Base-by-base conservation (phyloP, 768 basidiomycete genomes). In the Boletus sp. region DNA sequence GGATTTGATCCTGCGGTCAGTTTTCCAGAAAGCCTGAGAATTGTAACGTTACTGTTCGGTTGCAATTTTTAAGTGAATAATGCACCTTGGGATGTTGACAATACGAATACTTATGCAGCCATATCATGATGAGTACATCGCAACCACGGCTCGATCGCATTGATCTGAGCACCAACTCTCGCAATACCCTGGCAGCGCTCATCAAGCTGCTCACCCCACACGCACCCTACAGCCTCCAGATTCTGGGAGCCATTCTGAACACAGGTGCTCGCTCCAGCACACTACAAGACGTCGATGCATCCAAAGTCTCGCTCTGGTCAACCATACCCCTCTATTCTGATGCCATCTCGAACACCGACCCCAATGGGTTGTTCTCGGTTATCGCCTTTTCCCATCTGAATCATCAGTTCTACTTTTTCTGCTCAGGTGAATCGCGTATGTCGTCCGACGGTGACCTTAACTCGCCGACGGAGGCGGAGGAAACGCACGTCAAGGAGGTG, bases 171-270 rank as follows among this genome's bases (percentile, higher is more conserved):
- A 28, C 50, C 20, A n/a, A 37, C 41, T 49, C 52, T 24, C 45
- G 42, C 28, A 4, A 55, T 35, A 55, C 49, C 10, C 9, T 57
- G 35, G 32, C 54, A 44, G 48, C 50, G 0, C 54, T 68, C 47
- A 28, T 49, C 46, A 46, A 54, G 28, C 24, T 66, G 12, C 65
- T 67, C 11, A n/a, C 49, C 8, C 57, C 62, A 14, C 55, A 56
- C 32, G 40, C 47, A 39, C 60, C 65, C 10, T 54, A 55, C 49
- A 59, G 59, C 14, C 54, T 63, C 12, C 39, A 54, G 20, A 41
- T 65, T 44, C 54, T 69, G 9, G 65, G 67, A 14, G 17, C 33
- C 51, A 39, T 69, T 35, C 57, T 61, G 17, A 69, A 69, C 44
- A 11, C 63, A 11, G 37, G 45, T 40, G 56, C 47, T 28, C 67